Evolutionary conservation across 1,139 yeast genomes (phyloP), one percentile per base, ranked within the genome.

Genomic region (Saccharomyces hybrid): DNA sequence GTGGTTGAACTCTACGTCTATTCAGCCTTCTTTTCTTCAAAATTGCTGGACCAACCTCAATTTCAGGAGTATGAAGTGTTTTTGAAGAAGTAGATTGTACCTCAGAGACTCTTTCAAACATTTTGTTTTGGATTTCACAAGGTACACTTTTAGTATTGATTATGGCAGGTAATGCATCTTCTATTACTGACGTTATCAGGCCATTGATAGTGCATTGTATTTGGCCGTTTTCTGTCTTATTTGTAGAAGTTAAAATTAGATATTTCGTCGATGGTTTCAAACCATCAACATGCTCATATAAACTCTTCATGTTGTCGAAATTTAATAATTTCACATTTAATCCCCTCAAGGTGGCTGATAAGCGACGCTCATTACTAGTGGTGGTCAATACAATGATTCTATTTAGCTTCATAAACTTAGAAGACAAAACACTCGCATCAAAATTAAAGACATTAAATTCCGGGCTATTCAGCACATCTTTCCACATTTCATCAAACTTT

Each of bases 1-100:
- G 56, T 0, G 73, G 67, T 53, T 69, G 59, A 2, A 71, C 63
- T 31, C 54, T 59, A 26, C 59, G 58, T 34, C 69, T 59, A 38
- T 56, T 60, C 26, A 62, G 27, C 50, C 65, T 56, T 49, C 66
- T 55, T 20, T 56, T 58, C 52, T 63, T 66, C 30, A 42, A 8
- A 47, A 51, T 16, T 46, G 50, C 13, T 4, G 54, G 50, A 20
- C 50, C 31, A 14, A 34, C 50, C 25, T 54, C 47, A 34, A 50
- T 32, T 34, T 34, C 42, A 34, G 20, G 23, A 14, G 13, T 14
- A 34, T 34, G 42, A 16, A 6, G 23, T 34, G 23, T 34, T 16
- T 34, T 34, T 34, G 42, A 6, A 8, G 20, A 3, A 14, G 23
- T 3, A 14, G 48, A 20, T 8, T 20, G 48, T 5, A 2, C n/a